Conservation (phyloP, 371 early-diverging fungal genomes). For the Batkoa obscura region DNA sequence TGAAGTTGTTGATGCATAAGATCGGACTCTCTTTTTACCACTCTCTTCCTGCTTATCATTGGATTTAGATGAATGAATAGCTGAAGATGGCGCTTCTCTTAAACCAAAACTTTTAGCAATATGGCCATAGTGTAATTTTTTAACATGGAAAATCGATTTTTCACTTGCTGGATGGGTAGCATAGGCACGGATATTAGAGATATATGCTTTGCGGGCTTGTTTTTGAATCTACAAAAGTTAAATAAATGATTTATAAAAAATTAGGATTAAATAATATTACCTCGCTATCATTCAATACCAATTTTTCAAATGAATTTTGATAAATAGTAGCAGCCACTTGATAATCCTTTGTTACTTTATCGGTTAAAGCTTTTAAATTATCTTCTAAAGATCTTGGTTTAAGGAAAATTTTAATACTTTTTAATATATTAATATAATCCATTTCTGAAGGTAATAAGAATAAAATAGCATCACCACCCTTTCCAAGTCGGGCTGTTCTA, state of each 20-base stretch:
- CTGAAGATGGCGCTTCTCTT: constrained; percentile 50
- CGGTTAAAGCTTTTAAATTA: constrained; percentile 9
- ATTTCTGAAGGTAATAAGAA: constrained; percentile 78
- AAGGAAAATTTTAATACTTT: constrained; percentile 36
- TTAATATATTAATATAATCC: constrained; percentile 58
- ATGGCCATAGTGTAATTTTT: constrained; percentile 86
- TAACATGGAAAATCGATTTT: constrained; percentile 78
- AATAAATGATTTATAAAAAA: not conserved
- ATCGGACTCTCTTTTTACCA: not conserved
- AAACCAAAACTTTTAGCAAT: constrained; percentile 89
- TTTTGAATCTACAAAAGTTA: constrained; percentile 22
- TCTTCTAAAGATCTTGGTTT: constrained; percentile 20
- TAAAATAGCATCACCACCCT: constrained; percentile 59
- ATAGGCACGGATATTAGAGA: constrained; percentile 81
- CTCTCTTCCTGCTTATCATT: not conserved
- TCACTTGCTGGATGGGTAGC: constrained; percentile 58
- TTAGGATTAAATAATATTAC: constrained; percentile 14
- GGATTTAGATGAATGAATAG: not conserved
- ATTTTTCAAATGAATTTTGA: constrained; percentile 43
- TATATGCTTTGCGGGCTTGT: constrained; percentile 57
- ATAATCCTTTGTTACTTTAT: constrained; percentile 21
- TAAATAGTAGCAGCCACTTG: constrained; percentile 34
- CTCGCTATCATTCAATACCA: constrained; percentile 23
- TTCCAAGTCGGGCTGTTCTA: constrained; percentile 91
- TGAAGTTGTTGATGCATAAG: not conserved